Conservation (phyloP, 106 monocot species). For the Hemerocallis citrina region DNA sequence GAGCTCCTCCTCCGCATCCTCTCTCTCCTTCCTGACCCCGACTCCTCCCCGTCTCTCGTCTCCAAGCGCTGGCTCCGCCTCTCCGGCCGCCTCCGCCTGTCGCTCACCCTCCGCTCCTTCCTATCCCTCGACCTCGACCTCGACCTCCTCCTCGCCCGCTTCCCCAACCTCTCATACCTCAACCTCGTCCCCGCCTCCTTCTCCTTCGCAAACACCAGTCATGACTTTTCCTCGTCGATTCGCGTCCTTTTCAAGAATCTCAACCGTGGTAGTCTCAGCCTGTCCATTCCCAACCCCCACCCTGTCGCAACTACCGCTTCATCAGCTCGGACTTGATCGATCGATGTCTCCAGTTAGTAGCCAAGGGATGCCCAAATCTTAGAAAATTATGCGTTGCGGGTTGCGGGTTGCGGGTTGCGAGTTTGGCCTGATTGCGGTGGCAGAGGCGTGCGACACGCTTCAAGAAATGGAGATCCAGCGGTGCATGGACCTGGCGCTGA, state of each 20-base stretch:
- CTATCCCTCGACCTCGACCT: slow-evolving; percentile 38
- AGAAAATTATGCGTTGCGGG: slow-evolving; percentile 48
- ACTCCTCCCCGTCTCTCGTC: slow-evolving; percentile 47
- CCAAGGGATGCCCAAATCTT: slow-evolving; percentile 37
- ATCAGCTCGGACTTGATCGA: slow-evolving; percentile 29
- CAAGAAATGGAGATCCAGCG: slow-evolving; percentile 69
- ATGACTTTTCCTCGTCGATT: slow-evolving; percentile 16
- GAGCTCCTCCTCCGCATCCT: slow-evolving; percentile 72
- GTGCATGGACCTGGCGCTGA: slow-evolving; percentile 56
- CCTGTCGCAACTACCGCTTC: slow-evolving; percentile 20
- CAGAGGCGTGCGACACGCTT: slow-evolving; percentile 44
- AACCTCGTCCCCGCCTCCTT: slow-evolving; percentile 78
- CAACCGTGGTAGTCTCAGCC: slow-evolving; percentile 26
- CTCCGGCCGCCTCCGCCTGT: slow-evolving; percentile 55
- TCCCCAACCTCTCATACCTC: slow-evolving; percentile 53
- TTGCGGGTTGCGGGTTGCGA: too few species aligned
- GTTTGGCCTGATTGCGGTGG: slow-evolving; percentile 34
- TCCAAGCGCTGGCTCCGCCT: slow-evolving; percentile 82
- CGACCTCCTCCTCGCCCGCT: slow-evolving; percentile 44
- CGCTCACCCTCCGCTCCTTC: slow-evolving; percentile 58
- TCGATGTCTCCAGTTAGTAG: slow-evolving; percentile 39
- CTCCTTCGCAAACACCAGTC: slow-evolving; percentile 23
- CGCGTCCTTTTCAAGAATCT: slow-evolving; percentile 39
- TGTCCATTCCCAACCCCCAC: slow-evolving; percentile 40
- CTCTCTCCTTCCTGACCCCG: slow-evolving; percentile 22